Percentiles rank a stretch among this genome's conserved stretches.
phyloP scores from a whole-genome alignment of 768 basidiomycete species.

The Serendipita indica region DNA sequence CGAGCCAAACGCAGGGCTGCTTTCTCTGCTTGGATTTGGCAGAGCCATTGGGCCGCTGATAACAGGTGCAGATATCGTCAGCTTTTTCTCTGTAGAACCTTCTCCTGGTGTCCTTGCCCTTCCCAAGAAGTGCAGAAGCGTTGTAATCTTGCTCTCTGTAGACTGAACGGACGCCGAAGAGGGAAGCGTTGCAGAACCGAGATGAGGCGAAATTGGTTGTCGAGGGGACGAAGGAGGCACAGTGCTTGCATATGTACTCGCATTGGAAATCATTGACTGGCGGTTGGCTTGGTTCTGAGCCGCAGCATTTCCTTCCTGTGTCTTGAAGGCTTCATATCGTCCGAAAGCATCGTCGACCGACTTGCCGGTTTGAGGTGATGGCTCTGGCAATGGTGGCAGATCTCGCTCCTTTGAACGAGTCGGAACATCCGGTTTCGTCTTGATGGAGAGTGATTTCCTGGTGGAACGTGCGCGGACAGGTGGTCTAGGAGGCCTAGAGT shows the following conservation, averaged over 20 bases:
- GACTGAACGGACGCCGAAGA: slow-evolving; percentile 12
- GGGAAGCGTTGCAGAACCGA: slow-evolving; percentile 22
- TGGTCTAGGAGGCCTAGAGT: slow-evolving; percentile 29
- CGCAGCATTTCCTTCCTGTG: slow-evolving; percentile 19
- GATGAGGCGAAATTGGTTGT: slow-evolving; percentile 27
- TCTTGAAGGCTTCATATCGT: slow-evolving; percentile 72
- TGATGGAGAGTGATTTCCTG: slow-evolving; percentile 20
- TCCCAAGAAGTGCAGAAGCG: slow-evolving; percentile 49
- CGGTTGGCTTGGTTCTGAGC: slow-evolving; percentile 25
- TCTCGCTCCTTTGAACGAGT: slow-evolving; percentile 7
- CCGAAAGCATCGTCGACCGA: slow-evolving; percentile 72
- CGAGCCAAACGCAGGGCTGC: slow-evolving; percentile 52
- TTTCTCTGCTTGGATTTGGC: slow-evolving; percentile 38
- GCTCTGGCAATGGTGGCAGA: slow-evolving; percentile 16
- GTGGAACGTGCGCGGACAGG: slow-evolving; percentile 23
- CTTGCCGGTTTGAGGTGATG: slow-evolving; percentile 33
- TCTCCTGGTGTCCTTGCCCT: slow-evolving; percentile 30
- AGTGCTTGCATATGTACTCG: slow-evolving; percentile 23
- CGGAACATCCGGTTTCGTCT: slow-evolving; percentile 24
- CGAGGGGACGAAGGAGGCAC: slow-evolving; percentile 19
- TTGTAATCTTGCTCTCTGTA: slow-evolving; percentile 22
- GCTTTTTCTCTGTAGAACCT: slow-evolving; percentile 6
- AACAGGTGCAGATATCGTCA: slow-evolving; percentile 22
- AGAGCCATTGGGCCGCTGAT: slow-evolving; percentile 41
- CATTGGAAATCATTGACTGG: slow-evolving; percentile 29